Evolutionary conservation across 2,329 filamentous ascomycete genomes (phyloP), one percentile per base, ranked within the genome.

Genomic region (Fusarium newnesense): DNA sequence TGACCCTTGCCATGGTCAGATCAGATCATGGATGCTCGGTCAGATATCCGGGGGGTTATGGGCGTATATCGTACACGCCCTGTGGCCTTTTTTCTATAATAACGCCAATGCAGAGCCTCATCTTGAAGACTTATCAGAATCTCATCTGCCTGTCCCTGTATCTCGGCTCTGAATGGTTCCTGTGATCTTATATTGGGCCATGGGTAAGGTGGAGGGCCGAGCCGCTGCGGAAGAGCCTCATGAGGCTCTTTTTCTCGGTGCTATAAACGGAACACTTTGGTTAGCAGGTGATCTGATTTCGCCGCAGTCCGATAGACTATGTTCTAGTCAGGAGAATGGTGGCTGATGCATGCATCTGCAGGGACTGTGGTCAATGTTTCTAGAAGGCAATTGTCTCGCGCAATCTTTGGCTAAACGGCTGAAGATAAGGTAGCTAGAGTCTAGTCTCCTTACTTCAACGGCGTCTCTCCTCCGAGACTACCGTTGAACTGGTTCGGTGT

Each of bases 21-120:
- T 73, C 65, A 72, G 69, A 72, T 70, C 70, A 73, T 50, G 60
- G 39, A 53, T 67, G 39, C 67, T 73, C 70, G 70, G 70, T 47
- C 56, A 73, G 66, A 73, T 73, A 67, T 8, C 70, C 61, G 66
- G 70, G 24, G 16, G 40, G 28, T 46, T 53, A 28, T 30, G 63
- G 62, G 62, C 19, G 65, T 70, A 24, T 30, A 32, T 30, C 30
- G 21, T 46, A 60, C 53, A 50, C 64, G 7, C 47, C 67, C 34
- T 50, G 54, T 57, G 39, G 59, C 59, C 49, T 13, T 40, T 24
- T 39, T 50, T 43, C 34, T 53, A 53, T 19, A 53, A 53, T 16
- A 53, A 28, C 24, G 18, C 50, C 43, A 50, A 28, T 9, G 52
- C 52, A 57, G 68, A 63, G 67, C 66, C 60, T 65, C 66, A 60